Percentiles rank a stretch among this genome's conserved stretches.
Evolutionary conservation across 2,329 filamentous ascomycete species (phyloP).

Genomic region (Fusarium pseudograminearum): DNA sequence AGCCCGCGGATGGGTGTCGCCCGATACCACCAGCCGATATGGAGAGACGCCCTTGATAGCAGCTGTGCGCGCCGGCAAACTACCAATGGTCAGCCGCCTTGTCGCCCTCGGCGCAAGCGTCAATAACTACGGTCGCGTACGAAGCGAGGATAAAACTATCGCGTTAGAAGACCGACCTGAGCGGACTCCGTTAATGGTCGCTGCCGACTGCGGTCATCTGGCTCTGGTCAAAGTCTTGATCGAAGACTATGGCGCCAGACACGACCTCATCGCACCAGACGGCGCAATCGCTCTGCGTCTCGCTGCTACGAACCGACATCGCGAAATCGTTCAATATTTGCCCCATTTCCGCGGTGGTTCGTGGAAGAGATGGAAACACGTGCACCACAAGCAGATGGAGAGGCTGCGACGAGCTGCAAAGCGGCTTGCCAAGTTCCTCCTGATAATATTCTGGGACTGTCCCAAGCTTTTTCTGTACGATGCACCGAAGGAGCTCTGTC

Average conservation of each 20-base stretch:
- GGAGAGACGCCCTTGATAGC: constrained; percentile 54
- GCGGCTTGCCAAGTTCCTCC: constrained; percentile 43
- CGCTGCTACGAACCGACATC: constrained; percentile 56
- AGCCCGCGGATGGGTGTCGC: constrained; percentile 53
- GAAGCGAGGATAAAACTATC: background rate
- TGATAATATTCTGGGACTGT: constrained; percentile 48
- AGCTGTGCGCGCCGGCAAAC: constrained; percentile 50
- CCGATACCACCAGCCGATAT: constrained; percentile 49
- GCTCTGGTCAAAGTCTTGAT: constrained; percentile 57
- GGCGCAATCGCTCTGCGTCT: constrained; percentile 60
- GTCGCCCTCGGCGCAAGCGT: constrained; percentile 53
- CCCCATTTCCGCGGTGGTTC: constrained; percentile 55
- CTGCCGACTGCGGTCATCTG: constrained; percentile 56
- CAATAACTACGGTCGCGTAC: constrained; percentile 44
- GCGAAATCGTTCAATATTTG: constrained; percentile 59
- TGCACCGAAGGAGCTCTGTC: constrained; percentile 37
- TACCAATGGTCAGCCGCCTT: constrained; percentile 52
- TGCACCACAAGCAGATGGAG: constrained; percentile 49
- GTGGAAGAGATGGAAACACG: constrained; percentile 53
- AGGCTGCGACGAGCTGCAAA: constrained; percentile 40
- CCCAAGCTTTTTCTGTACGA: constrained; percentile 50
- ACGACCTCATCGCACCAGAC: constrained; percentile 58
- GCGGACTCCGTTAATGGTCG: constrained; percentile 60
- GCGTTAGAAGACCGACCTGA: constrained; percentile 35
- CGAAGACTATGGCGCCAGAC: constrained; percentile 57